Conservation (phyloP, 345 rosid species). For the Ceriops decandra region DNA sequence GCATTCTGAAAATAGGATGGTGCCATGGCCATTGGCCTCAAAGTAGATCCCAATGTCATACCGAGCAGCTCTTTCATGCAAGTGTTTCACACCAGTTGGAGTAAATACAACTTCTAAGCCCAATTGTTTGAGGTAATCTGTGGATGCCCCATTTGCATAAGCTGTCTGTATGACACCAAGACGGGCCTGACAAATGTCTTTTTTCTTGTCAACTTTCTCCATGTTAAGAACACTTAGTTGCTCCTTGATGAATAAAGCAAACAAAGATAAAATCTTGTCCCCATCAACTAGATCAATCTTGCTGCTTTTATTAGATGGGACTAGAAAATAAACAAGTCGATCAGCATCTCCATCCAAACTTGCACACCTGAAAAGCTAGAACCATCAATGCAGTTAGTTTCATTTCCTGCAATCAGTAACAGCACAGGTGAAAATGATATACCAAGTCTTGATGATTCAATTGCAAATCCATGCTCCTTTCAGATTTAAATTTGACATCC, state of each 20-base stretch:
- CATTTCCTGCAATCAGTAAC: background rate
- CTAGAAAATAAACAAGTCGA: slow-evolving; percentile 67
- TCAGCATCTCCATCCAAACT: slow-evolving; percentile 99
- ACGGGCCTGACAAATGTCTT: slow-evolving; percentile 35
- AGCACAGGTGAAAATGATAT: background rate
- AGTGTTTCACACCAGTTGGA: slow-evolving; percentile 85
- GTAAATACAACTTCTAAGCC: slow-evolving; percentile 70
- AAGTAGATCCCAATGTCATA: slow-evolving; percentile 93
- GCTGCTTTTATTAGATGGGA: slow-evolving; percentile 36
- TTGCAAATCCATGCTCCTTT: background rate
- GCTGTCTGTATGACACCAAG: slow-evolving; percentile 91
- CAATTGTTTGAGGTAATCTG: slow-evolving; percentile 57
- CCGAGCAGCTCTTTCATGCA: slow-evolving; percentile 73
- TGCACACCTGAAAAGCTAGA: slow-evolving; percentile 72
- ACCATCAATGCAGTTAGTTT: slow-evolving; percentile 28
- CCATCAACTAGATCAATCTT: slow-evolving; percentile 79
- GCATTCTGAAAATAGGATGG: slow-evolving; percentile 68
- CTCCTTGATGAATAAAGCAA: slow-evolving; percentile 75
- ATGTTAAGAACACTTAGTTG: slow-evolving; percentile 48
- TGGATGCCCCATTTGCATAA: slow-evolving; percentile 93
- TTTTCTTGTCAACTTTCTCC: slow-evolving; percentile 24
- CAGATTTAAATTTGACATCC: background rate
- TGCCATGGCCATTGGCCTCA: slow-evolving; percentile 98
- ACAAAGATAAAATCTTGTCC: slow-evolving; percentile 84
- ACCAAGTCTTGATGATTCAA: background rate